Base-by-base conservation (phyloP, 78 protist genomes). In the Chrysochromulina parva region DNA sequence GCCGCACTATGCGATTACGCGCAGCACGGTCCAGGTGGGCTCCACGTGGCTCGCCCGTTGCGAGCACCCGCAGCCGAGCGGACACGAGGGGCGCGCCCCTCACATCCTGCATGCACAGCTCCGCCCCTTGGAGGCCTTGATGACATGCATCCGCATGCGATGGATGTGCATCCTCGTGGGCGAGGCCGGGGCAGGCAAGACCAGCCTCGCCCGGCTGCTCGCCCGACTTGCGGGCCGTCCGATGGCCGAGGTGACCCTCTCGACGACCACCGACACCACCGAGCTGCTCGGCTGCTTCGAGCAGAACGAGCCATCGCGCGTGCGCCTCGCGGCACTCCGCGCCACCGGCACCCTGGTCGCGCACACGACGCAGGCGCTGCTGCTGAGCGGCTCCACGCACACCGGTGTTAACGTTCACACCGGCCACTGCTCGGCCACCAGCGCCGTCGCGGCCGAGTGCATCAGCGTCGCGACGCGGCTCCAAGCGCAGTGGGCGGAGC, bases 81-180 rank as follows among this genome's bases (percentile, higher is more conserved):
- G 48, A 16, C 53, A 52, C 13, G 22, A 57, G n/a, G 73, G 52
- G 28, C 38, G 11, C 38, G 57, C 47, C 52, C 65, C 16, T 2
- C 62, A 55, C 26, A 17, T 89, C 19, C 81, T 88, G 59, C 85
- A 52, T 7, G 10, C 62, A 28, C 19, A 5, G 67, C 93, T 58
- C 0, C 20, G 38, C 13, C 52, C 73, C 3, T 90, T 98, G 26
- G 94, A 93, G 87, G 66, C 91, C 0, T 38, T 97, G 20, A 24
- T 93, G 89, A 14, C 58, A 38, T 88, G 96, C 58, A 74, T 96
- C 48, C 81, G 71, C 71, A 69, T 94, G 94, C 81, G 88, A 26
- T 97, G 97, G 97, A 93, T 97, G 96, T 10, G 87, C 26, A 89
- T 97, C 50, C 57, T 98, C 38, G 28, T 88, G 58, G 99, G 99